Evolutionary conservation across 2,329 filamentous ascomycete genomes (phyloP).

Genomic region (Blastomyces gilchristii): DNA sequence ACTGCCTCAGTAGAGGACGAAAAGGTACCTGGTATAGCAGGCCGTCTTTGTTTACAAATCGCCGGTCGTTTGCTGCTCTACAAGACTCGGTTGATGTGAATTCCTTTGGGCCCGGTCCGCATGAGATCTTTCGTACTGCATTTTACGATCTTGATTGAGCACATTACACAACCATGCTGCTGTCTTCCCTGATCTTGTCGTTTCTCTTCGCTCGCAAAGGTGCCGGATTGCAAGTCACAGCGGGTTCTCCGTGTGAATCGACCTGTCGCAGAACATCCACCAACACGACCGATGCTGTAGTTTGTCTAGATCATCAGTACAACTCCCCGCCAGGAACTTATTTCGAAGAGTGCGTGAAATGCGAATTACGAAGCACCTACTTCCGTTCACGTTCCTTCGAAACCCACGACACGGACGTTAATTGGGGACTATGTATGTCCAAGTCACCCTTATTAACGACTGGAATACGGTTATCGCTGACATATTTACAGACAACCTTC

Average conservation of each 20-base stretch:
- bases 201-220: constrained; percentile 19
- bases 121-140: neutral
- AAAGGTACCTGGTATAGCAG: neutral
- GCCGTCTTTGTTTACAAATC: neutral
- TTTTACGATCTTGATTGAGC: constrained; percentile 3
- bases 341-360: constrained; percentile 35
- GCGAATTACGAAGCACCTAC: constrained; percentile 33
- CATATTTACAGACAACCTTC: constrained; percentile 33
- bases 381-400: constrained; percentile 20
- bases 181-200: constrained; percentile 13
- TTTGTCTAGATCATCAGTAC: constrained; percentile 33
- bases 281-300: constrained; percentile 34
- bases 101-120: too few species aligned
- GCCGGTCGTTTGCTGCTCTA: neutral
- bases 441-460: neutral
- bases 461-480: constrained; percentile 10
- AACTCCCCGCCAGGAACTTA: constrained; percentile 25
- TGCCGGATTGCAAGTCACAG: constrained; percentile 24
- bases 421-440: constrained; percentile 38
- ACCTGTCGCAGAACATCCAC: constrained; percentile 23
- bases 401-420: constrained; percentile 31
- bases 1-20: neutral
- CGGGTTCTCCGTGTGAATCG: constrained; percentile 30
- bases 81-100: neutral
- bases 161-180: constrained; percentile 14